These are phyloP conservation scores for Xylaria sp. DNA, from an alignment of 2,329 filamentous ascomycete species.

Conservation along the genomic window DNA sequence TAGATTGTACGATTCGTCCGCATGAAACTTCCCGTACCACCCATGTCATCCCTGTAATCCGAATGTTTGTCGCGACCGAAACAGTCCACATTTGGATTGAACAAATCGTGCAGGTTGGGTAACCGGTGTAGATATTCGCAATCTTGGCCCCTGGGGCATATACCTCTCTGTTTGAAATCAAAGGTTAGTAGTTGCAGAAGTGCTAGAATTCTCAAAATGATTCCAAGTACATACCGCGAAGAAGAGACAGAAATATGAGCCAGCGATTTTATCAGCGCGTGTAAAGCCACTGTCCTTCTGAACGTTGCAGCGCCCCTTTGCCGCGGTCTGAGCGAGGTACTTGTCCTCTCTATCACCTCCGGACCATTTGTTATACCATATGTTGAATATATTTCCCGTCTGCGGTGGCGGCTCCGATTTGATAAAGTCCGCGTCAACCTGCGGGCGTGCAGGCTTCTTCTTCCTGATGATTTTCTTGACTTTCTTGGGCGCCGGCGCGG, in stretches of 20 bases:
- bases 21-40: conserved; percentile 93
- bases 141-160: conserved; percentile 86
- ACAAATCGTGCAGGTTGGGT: conserved; percentile 86
- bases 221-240: conserved; percentile 65
- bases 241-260: conserved; percentile 91
- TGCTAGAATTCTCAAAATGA: not conserved
- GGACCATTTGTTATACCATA: conserved; percentile 98
- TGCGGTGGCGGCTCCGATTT: conserved; percentile 88
- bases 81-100: conserved; percentile 93
- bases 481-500: conserved; percentile 65
- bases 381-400: conserved; percentile 96
- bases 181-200: conserved; percentile 12
- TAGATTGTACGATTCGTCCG: conserved; percentile 95
- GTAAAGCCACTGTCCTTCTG: conserved; percentile 83
- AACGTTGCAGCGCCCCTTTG: conserved; percentile 87
- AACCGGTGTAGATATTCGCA: conserved; percentile 94
- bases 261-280: conserved; percentile 77
- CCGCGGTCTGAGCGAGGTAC: conserved; percentile 82
- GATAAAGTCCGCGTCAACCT: conserved; percentile 86
- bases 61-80: conserved; percentile 77
- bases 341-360: conserved; percentile 95
- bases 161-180: conserved; percentile 60
- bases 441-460: conserved; percentile 85
- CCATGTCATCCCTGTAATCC: conserved; percentile 73
- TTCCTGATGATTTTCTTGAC: conserved; percentile 92